These are phyloP conservation scores for Aurantiochytrium sp. DNA, from an alignment of 108 stramenopile species.

Conservation along the genomic window DNA sequence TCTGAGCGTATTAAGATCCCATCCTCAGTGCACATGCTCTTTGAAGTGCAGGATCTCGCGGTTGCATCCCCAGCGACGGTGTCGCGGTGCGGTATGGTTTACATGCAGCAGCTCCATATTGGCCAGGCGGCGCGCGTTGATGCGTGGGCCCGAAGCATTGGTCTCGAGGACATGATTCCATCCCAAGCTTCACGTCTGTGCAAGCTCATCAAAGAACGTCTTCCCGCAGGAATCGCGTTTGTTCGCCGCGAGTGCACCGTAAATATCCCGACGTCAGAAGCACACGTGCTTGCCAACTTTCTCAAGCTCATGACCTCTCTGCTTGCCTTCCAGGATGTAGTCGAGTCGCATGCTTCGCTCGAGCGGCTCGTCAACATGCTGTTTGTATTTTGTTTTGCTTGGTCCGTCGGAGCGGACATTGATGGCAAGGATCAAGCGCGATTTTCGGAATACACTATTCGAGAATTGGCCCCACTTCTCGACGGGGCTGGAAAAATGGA, in stretches of 20 bases:
- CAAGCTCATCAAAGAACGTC: constrained; percentile 26
- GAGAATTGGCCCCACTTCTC: neutral
- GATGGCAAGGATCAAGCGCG: constrained; percentile 25
- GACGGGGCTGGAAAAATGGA: neutral
- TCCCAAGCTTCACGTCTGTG: constrained; percentile 21
- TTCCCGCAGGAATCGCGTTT: constrained; percentile 29
- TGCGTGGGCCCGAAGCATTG: constrained; percentile 11
- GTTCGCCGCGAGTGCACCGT: constrained; percentile 26
- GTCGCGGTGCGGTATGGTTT: constrained; percentile 62
- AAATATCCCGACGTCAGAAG: constrained; percentile 27
- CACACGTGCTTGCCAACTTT: constrained; percentile 30
- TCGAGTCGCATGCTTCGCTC: constrained; percentile 19
- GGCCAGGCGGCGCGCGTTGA: constrained; percentile 18
- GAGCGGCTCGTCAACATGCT: constrained; percentile 25
- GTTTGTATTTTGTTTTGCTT: constrained; percentile 44
- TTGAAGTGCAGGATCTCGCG: constrained; percentile 54
- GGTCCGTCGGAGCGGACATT: constrained; percentile 45
- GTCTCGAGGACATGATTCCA: constrained; percentile 2
- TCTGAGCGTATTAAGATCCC: constrained; percentile 60
- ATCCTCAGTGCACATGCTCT: constrained; percentile 53
- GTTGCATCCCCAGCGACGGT: constrained; percentile 62
- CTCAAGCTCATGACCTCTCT: constrained; percentile 33
- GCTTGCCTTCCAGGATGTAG: constrained; percentile 22
- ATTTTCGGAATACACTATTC: constrained; percentile 25
- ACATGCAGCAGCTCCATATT: constrained; percentile 51